phyloP scores from a whole-genome alignment of 768 basidiomycete species.

The Fomitopsis pulvina region DNA sequence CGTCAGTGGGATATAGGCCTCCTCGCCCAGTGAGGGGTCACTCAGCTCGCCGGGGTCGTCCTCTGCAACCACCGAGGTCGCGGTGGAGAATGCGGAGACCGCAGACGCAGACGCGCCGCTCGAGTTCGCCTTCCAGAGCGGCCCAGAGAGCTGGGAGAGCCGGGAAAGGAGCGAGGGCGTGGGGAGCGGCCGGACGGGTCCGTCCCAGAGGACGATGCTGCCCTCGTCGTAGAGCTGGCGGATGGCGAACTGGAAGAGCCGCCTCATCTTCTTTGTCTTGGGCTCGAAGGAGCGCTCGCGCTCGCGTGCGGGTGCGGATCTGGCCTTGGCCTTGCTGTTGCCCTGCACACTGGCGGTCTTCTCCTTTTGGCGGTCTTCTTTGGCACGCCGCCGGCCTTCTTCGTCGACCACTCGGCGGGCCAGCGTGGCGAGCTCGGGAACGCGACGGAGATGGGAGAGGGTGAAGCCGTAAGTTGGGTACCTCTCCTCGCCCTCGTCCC shows the following conservation, averaged over 20 bases:
- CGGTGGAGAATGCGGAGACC: neutral
- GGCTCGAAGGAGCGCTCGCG: neutral
- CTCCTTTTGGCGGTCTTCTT: constrained; percentile 39
- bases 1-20: constrained; percentile 61
- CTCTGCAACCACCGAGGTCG: constrained; percentile 12
- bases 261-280: constrained; percentile 40
- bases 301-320: neutral
- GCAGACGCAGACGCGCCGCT: constrained; percentile 8
- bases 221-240: constrained; percentile 63
- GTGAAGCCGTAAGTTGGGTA: constrained; percentile 67
- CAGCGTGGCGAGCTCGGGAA: constrained; percentile 62
- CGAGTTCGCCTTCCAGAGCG: constrained; percentile 42
- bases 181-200: constrained; percentile 39
- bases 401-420: constrained; percentile 60
- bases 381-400: constrained; percentile 47
- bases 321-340: neutral
- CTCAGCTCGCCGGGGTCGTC: constrained; percentile 44
- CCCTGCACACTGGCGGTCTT: constrained; percentile 20
- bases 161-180: constrained; percentile 4
- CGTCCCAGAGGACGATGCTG: constrained; percentile 69
- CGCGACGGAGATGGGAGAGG: constrained; percentile 68
- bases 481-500: too few relatives aligned
- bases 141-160: constrained; percentile 9
- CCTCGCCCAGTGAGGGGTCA: constrained; percentile 56
- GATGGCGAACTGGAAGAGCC: constrained; percentile 62